Percentiles rank a stretch among this genome's conserved stretches.
Conservation (phyloP, 257 asterid genomes). For the Oldenlandia corymbosa region DNA sequence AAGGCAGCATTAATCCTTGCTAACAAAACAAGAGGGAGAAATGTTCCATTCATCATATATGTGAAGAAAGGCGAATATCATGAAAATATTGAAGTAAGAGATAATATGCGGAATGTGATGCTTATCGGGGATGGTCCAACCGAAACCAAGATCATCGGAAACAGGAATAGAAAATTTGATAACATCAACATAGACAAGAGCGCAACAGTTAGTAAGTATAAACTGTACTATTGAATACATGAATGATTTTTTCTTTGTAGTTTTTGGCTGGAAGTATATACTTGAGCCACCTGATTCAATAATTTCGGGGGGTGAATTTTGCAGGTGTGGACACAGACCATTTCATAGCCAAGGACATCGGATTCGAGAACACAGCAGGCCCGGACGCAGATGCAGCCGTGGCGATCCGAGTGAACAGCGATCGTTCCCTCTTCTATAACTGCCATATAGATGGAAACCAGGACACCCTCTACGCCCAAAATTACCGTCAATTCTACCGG, state of each 20-base stretch:
- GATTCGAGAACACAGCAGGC: constrained; percentile 63
- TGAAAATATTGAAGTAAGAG: constrained; percentile 39
- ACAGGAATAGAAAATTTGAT: constrained; percentile 35
- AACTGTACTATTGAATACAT: too few species aligned
- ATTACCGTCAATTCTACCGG: constrained; percentile 45
- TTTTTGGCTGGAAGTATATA: too few species aligned
- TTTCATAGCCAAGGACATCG: constrained; percentile 44
- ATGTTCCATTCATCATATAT: constrained; percentile 24
- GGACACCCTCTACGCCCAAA: constrained; percentile 53
- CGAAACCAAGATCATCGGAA: constrained; percentile 47
- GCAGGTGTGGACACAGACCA: constrained; percentile 33
- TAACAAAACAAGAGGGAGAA: too few species aligned
- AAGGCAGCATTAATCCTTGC: too few species aligned
- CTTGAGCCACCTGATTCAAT: too few species aligned
- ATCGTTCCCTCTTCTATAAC: constrained; percentile 38
- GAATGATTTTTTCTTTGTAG: too few species aligned
- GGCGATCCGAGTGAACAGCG: constrained; percentile 50
- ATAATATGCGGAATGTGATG: constrained; percentile 33
- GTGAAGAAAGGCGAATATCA: constrained; percentile 58
- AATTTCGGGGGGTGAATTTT: too few species aligned
- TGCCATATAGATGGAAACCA: constrained; percentile 48
- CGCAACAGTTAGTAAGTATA: constrained; percentile 34
- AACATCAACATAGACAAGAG: constrained; percentile 43
- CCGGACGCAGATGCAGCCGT: constrained; percentile 47
- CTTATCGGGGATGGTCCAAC: constrained; percentile 59